phyloP scores from a whole-genome alignment of 2,329 filamentous ascomycete genomes.

The Alternaria alternata region DNA sequence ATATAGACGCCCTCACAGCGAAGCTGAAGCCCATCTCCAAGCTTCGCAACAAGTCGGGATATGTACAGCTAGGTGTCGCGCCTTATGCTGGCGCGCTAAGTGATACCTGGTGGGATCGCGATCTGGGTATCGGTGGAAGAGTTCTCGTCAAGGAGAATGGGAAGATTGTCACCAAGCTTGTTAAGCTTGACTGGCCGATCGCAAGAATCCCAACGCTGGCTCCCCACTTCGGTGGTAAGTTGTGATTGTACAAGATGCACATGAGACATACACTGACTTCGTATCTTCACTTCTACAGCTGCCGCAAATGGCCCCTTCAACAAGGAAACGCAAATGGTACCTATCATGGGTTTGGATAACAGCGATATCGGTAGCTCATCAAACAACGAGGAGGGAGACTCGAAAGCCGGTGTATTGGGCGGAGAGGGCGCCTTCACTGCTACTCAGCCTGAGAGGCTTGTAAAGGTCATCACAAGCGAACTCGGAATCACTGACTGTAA shows the following conservation, averaged over 20 bases:
- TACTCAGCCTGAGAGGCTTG: slow-evolving; percentile 84
- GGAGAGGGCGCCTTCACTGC: slow-evolving; percentile 75
- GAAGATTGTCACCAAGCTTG: slow-evolving; percentile 81
- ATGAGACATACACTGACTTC: neutral
- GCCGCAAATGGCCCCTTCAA: slow-evolving; percentile 74
- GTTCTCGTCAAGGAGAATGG: slow-evolving; percentile 83
- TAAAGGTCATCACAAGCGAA: slow-evolving; percentile 80
- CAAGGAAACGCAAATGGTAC: slow-evolving; percentile 90
- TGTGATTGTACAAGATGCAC: neutral
- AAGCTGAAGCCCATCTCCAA: slow-evolving; percentile 89
- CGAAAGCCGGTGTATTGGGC: slow-evolving; percentile 60
- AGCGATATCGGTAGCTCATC: slow-evolving; percentile 59
- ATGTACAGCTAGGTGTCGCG: slow-evolving; percentile 86
- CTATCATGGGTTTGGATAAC: slow-evolving; percentile 88
- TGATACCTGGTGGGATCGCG: slow-evolving; percentile 95
- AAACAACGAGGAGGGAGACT: slow-evolving; percentile 47
- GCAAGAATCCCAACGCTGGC: slow-evolving; percentile 91
- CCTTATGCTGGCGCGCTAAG: slow-evolving; percentile 91
- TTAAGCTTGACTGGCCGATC: slow-evolving; percentile 92
- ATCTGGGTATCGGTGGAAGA: slow-evolving; percentile 87
- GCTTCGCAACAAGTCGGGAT: slow-evolving; percentile 84
- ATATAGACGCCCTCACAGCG: slow-evolving; percentile 91
- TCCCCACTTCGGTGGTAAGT: slow-evolving; percentile 79
- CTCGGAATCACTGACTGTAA: slow-evolving; percentile 73
- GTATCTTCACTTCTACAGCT: slow-evolving; percentile 38